Base-by-base conservation (phyloP, 192 early-diverging fungal genomes). In the Borealophlyctis nickersoniae region DNA sequence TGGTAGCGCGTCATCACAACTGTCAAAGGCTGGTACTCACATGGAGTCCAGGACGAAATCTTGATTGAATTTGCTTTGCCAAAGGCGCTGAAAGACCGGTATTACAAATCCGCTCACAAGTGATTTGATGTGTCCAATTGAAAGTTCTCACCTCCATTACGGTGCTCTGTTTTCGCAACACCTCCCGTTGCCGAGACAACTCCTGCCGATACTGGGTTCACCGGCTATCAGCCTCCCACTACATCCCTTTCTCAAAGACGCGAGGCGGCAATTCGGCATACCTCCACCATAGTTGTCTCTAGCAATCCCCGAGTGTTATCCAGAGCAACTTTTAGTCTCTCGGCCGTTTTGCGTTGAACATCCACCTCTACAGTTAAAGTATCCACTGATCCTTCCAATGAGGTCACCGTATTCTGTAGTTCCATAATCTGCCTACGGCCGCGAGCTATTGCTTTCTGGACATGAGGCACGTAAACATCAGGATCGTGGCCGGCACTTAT, bases 31-130 rank as follows among this genome's bases (percentile, higher is more conserved):
- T 19, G 16, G 5, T 7, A 24, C 30, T 66, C 26, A 65, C 70
- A 53, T 39, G 22, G 57, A 49, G 51, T 78, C 77, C 26, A 76
- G 56, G 29, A 78, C 56, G 36, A 78, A 73, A 53, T 78, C 77
- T 32, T 76, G 69, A 31, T 69, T 68, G 32, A 75, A 64, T 36
- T 70, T 72, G 58, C 26, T 58, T 36, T 59, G 57, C 24, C 75
- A 66, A 24, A 78, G 65, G 7, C 63, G 55, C 56, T 73, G 34
- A 2, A 28, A 4, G 19, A 49, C n/a, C n/a, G n/a, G n/a, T n/a
- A n/a, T n/a, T n/a, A n/a, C n/a, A n/a, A n/a, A n/a, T n/a, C n/a
- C n/a, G n/a, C n/a, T n/a, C n/a, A n/a, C n/a, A n/a, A n/a, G n/a
- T n/a, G n/a, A 48, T 48, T 48, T 14, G 45, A n/a, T 48, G 16